Evolutionary conservation across 2,329 filamentous ascomycete genomes (phyloP).

Genomic region (Raffaelea albimanens): DNA sequence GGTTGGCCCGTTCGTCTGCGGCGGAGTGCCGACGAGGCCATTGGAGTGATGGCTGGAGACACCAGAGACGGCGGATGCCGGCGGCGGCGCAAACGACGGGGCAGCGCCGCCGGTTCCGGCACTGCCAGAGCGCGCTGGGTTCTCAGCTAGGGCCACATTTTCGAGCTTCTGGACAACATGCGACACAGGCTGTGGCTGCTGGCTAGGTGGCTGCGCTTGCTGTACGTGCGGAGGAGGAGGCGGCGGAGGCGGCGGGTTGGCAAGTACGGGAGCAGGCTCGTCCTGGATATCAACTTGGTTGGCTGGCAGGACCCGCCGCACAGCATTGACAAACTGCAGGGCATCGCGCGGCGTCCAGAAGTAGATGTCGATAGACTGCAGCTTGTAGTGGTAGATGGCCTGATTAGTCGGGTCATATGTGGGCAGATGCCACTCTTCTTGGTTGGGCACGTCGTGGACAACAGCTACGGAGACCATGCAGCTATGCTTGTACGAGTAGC

Average conservation of each 20-base stretch:
- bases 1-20: background rate
- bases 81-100: conserved; percentile 31
- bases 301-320: conserved; percentile 54
- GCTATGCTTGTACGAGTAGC: conserved; percentile 66
- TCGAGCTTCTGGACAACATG: conserved; percentile 67
- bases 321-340: conserved; percentile 57
- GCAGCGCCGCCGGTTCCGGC: conserved; percentile 17
- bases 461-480: conserved; percentile 56
- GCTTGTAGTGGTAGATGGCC: conserved; percentile 68
- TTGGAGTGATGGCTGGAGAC: background rate
- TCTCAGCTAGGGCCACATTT: conserved; percentile 55
- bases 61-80: conserved; percentile 12
- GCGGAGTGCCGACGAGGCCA: background rate
- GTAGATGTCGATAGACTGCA: conserved; percentile 69
- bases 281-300: conserved; percentile 54
- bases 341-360: conserved; percentile 71
- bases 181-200: conserved; percentile 44
- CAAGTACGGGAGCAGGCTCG: conserved; percentile 38
- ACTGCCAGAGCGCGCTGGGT: conserved; percentile 9
- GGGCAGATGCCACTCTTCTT: conserved; percentile 65
- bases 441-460: conserved; percentile 43
- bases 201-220: conserved; percentile 21
- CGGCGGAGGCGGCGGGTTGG: conserved; percentile 20
- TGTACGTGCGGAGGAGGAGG: conserved; percentile 14
- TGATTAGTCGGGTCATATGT: conserved; percentile 64